Base-by-base conservation (phyloP, 345 rosid species). In the Sisymbrium altissimum region DNA sequence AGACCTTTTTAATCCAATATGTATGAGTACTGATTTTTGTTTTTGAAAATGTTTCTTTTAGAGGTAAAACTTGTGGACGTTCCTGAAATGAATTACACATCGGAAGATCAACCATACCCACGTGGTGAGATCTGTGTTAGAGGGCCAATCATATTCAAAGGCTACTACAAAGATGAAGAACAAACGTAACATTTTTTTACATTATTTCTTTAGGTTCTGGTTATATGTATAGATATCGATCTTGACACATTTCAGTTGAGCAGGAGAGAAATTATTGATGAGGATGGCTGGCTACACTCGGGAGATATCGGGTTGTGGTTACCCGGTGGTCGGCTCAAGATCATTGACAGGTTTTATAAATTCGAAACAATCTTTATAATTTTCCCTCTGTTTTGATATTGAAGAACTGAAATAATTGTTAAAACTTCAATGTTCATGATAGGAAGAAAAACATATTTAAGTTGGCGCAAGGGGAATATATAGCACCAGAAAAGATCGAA, bases 401-500 rank as follows among this genome's bases (percentile, higher is more conserved):
- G 27, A 33, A 52, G 41, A 59, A 12, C 11, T 53, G 18, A 52
- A 35, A 48, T 70, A 29, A 2, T 18, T 49, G 66, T 33, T 49
- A 59, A 71, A 50, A 58, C 44, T 25, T 52, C 27, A 3, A 40
- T 30, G 64, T 59, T 53, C 14, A 64, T 81, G 64, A 68, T 76
- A 85, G 86, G 83, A 85, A 83, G 64, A 81, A 94, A 83, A 91
- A 94, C 86, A 91, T 94, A 73, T 94, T 94, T 81, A 94, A 94
- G 84, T 71, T 94, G 80, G 97, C 98, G 9, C 98, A 94, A 66
- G 98, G 98, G 58, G 98, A 94, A 81, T 94, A 94, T 79, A 88
- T 94, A 68, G 98, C 98, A 54, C 97, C 98, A 1, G 98, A 94
- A 85, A 94, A 94, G 78, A 82, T 94, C n/a, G 97, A 94, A 87